Evolutionary conservation across 1,284 basidiomycete genomes (phyloP), one percentile per base, ranked within the genome.

Genomic region (Limonomyces culmigenus): DNA sequence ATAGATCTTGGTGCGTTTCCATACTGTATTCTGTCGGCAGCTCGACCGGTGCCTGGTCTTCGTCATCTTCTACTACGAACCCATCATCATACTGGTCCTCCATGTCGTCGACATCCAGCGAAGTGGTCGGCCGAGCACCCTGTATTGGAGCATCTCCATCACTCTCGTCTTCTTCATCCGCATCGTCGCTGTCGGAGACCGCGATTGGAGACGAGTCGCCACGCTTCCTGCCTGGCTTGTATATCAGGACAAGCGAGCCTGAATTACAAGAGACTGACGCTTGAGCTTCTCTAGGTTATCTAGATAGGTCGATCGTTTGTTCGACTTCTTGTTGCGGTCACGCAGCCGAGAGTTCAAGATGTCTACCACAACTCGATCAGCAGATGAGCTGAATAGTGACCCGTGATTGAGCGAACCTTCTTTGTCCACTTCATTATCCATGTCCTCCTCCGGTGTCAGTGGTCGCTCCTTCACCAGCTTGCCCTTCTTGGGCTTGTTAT

Each of bases 11-110:
- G 47, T 76, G 72, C 0, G 74, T 64, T 41, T 70, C 68, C 69
- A 80, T 72, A 49, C 79, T 86, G 54, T 85, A 91, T 43, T 75
- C 64, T 16, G 62, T 59, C 4, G 86, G 87, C 12, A 89, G 62
- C 21, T 65, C 53, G 12, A 63, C 53, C 2, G 56, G 45, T 0
- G 47, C 55, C 11, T 41, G 54, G 4, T 48, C 50, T n/a, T 58
- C 62, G 39, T 70, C 70, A 45, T 88, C 83, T 39, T 85, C 74
- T 2, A 80, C 71, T 39, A 88, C 79, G 48, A 83, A 85, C 30
- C 56, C 59, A 33, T 67, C 63, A 3, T 65, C 64, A 10, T 65
- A 62, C 15, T 54, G 50, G 2, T 48, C 49, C 13, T 49, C 49
- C 15, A 50, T 46, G 27, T 46, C 52, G 19, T 50, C 51, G 3